phyloP scores from a whole-genome alignment of 495 filamentous ascomycete species.

The Amphirosellinia nigrospora region DNA sequence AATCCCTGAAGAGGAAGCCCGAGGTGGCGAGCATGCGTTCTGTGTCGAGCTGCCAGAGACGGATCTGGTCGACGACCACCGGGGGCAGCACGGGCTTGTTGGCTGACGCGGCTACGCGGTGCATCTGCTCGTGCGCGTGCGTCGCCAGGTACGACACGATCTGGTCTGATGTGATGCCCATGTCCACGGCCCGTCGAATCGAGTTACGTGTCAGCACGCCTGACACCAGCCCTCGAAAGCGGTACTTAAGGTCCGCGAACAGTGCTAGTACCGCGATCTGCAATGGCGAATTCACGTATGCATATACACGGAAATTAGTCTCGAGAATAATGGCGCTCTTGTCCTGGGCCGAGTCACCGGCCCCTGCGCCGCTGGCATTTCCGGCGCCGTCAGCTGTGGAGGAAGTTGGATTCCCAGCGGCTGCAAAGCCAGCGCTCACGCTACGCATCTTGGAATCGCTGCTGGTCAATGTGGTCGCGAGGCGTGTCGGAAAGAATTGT shows the following conservation, averaged over 20 bases:
- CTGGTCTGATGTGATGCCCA: conserved; percentile 93
- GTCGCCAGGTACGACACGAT: conserved; percentile 87
- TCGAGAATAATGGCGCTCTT: conserved; percentile 93
- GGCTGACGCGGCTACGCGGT: conserved; percentile 62
- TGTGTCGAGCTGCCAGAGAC: conserved; percentile 96
- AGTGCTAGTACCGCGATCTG: conserved; percentile 94
- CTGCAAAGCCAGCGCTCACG: conserved; percentile 60
- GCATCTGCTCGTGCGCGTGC: conserved; percentile 93
- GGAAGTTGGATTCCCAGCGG: conserved; percentile 53
- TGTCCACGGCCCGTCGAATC: conserved; percentile 80
- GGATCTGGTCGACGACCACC: conserved; percentile 96
- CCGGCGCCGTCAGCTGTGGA: conserved; percentile 44
- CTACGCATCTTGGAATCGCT: conserved; percentile 78
- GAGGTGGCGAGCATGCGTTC: conserved; percentile 83
- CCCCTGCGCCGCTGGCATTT: conserved; percentile 37
- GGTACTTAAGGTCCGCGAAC: conserved; percentile 82
- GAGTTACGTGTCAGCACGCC: conserved; percentile 87
- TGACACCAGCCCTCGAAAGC: conserved; percentile 90
- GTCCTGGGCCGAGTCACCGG: conserved; percentile 44
- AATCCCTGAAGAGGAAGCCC: conserved; percentile 91
- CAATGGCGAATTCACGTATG: conserved; percentile 89
- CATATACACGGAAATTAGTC: conserved; percentile 98
- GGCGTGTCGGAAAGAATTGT: conserved; percentile 92
- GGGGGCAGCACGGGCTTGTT: conserved; percentile 78
- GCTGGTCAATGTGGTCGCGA: conserved; percentile 88